A percentile compares a stretch with the other conserved stretches of the same genome.
Conservation (phyloP, 1,139 yeast genomes). For the Saccharomyces pastorianus region DNA sequence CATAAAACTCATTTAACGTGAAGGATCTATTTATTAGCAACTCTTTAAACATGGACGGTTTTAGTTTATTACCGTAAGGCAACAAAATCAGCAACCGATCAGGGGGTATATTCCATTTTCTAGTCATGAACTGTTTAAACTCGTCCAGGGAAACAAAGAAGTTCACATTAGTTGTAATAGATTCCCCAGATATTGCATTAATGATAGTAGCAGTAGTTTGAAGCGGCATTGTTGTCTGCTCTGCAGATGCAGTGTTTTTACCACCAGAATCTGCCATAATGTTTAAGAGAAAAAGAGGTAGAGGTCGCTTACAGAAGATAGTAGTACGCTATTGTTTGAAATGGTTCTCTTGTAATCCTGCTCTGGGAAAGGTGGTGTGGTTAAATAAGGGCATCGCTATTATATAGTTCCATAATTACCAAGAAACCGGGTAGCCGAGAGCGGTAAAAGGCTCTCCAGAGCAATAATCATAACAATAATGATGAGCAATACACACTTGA, state of each 20-base stretch:
- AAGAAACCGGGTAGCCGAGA: slow-evolving; percentile 1
- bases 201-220: slow-evolving; percentile 27
- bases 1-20: slow-evolving; percentile 45
- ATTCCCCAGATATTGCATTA: slow-evolving; percentile 39
- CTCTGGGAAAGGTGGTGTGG: not conserved
- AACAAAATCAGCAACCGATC: slow-evolving; percentile 53
- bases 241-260: not conserved
- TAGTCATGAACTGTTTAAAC: slow-evolving; percentile 40
- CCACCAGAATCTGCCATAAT: not conserved
- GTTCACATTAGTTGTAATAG: slow-evolving; percentile 30
- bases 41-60: slow-evolving; percentile 36
- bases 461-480: not conserved
- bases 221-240: not conserved
- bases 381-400: not conserved
- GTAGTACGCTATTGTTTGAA: not conserved
- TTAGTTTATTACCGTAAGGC: slow-evolving; percentile 56
- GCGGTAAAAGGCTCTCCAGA: not conserved
- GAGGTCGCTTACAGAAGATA: not conserved
- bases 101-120: slow-evolving; percentile 35
- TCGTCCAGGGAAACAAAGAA: slow-evolving; percentile 37
- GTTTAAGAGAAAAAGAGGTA: not conserved
- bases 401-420: not conserved
- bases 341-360: not conserved
- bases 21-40: slow-evolving; percentile 24
- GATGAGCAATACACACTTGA: not conserved